phyloP scores from a whole-genome alignment of 345 rosid genomes.

The Salix viminalis region DNA sequence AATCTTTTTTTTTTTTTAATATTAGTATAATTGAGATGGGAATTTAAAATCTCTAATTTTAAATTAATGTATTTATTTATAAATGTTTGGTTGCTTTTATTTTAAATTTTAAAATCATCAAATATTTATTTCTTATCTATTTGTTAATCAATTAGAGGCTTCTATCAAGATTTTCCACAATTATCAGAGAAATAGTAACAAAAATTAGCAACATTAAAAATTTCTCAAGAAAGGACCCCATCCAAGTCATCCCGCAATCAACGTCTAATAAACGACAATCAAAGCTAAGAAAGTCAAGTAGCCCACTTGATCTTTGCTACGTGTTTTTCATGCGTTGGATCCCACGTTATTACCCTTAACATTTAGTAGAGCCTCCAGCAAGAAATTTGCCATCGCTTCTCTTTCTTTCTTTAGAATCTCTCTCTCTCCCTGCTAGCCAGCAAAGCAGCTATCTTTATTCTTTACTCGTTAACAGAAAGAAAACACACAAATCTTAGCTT shows the following conservation, averaged over 20 bases:
- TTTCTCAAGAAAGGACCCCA: not conserved
- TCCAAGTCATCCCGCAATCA: constrained; percentile 4
- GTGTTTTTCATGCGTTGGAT: constrained; percentile 30
- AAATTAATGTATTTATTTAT: too few relatives aligned
- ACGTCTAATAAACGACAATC: constrained; percentile 10
- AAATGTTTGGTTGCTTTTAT: too few relatives aligned
- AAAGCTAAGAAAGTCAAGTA: not conserved
- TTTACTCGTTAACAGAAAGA: not conserved
- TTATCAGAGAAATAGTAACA: not conserved
- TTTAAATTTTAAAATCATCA: too few relatives aligned
- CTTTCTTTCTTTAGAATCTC: not conserved
- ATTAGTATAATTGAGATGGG: too few relatives aligned
- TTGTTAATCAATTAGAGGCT: too few relatives aligned
- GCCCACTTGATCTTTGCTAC: constrained; percentile 23
- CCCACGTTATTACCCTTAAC: constrained; percentile 10
- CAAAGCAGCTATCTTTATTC: not conserved
- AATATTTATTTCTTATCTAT: too few relatives aligned
- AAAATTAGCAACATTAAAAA: not conserved
- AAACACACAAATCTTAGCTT: not conserved
- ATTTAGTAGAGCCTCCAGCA: not conserved
- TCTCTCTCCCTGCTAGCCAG: not conserved
- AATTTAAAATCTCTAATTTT: too few relatives aligned
- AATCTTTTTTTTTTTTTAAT: too few relatives aligned
- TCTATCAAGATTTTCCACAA: not conserved
- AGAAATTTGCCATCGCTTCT: not conserved